Base-by-base conservation (phyloP, 495 filamentous ascomycete species). In the Lasiosphaeris hirsuta region DNA sequence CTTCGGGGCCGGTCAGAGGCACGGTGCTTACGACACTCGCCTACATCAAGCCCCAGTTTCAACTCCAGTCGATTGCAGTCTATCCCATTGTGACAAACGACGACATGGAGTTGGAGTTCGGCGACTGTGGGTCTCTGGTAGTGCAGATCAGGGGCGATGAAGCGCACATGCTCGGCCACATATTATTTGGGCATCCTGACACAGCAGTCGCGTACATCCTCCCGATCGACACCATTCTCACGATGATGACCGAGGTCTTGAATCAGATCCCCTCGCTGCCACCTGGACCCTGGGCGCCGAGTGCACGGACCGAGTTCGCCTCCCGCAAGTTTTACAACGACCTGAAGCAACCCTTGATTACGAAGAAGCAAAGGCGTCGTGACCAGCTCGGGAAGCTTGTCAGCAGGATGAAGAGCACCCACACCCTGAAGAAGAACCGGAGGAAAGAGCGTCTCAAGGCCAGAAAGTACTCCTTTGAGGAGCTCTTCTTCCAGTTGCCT, bases 401-500 rank as follows among this genome's bases (percentile, higher is more conserved):
- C 15, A 15, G 23, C 13, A 51, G 39, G 35, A 23, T 19, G 10
- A 39, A 6, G 1, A n/a, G 33, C 13, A 7, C 23, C 2, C 23
- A 5, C 23, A 30, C 23, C 23, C 5, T 5, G 23, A 30, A 2
- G 23, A 30, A 30, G 23, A 30, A 49, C 18, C 14, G 13, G 0
- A 0, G n/a, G 1, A 15, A 51, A 7, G 48, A 38, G 15, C n/a
- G 7, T 4, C 1, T 7, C 3, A 7, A 1, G 13, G 30, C 4
- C 2, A 45, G 4, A 8, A n/a, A 1, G 0, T 19, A 4, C n/a
- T 45, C 42, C 17, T 64, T 64, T 6, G 54, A 58, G 13, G 42
- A 58, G 13, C 36, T 57, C 3, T 58, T 62, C 23, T 64, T 64
- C 30, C 44, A 30, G 33, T 17, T 62, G 17, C 23, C 53, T 43